These are phyloP conservation scores for Chenopodium album DNA, from an alignment of 148 eudicot genomes.

Conservation along the genomic window DNA sequence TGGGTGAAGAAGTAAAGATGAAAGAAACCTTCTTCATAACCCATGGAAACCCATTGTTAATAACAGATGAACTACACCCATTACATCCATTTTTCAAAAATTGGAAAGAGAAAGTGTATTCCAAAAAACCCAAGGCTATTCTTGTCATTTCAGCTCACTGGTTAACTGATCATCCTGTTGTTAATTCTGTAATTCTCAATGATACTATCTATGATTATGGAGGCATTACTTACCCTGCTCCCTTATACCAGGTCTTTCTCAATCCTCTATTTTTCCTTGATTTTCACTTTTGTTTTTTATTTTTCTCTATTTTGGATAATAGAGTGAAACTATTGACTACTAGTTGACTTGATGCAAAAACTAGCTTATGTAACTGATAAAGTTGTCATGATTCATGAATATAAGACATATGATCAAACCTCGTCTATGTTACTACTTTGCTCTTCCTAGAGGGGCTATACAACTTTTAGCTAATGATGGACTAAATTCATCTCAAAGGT, in stretches of 20 bases:
- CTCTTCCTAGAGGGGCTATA: too few relatives aligned
- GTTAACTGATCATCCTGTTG: slow-evolving; percentile 53
- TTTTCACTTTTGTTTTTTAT: neutral
- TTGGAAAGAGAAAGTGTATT: slow-evolving; percentile 35
- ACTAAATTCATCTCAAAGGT: too few relatives aligned
- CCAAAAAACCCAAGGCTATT: slow-evolving; percentile 41
- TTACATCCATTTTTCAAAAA: slow-evolving; percentile 43
- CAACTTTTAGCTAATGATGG: too few relatives aligned
- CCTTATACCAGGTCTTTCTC: slow-evolving; percentile 48
- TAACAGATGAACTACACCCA: slow-evolving; percentile 47
- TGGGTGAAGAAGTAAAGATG: slow-evolving; percentile 6
- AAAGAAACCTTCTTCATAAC: slow-evolving; percentile 19
- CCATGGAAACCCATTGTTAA: slow-evolving; percentile 54
- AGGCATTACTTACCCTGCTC: slow-evolving; percentile 39
- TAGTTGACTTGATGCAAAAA: too few relatives aligned
- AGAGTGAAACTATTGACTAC: too few relatives aligned
- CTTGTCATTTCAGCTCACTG: slow-evolving; percentile 61
- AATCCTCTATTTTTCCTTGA: neutral
- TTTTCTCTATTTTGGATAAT: too few relatives aligned
- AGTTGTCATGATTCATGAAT: too few relatives aligned
- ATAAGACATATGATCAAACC: too few relatives aligned
- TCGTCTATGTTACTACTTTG: too few relatives aligned
- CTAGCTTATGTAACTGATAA: too few relatives aligned
- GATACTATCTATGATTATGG: slow-evolving; percentile 60
- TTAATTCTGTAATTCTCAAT: slow-evolving; percentile 36